These are phyloP conservation scores for Claviceps africana DNA, from an alignment of 2,329 filamentous ascomycete genomes.

Conservation along the genomic window DNA sequence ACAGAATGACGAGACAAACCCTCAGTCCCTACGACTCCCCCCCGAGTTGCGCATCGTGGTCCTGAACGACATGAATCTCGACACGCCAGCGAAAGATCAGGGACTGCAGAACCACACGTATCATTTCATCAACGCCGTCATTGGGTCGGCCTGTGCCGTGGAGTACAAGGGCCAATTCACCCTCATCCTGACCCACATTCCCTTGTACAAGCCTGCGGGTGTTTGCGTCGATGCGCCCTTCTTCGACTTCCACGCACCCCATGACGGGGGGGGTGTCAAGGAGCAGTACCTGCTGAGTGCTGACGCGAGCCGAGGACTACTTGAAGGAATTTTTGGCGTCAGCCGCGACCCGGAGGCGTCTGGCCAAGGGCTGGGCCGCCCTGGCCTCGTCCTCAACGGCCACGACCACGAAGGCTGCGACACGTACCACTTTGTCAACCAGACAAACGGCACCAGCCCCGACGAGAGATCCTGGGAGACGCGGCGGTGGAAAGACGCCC, in stretches of 20 bases:
- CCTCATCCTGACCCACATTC: slow-evolving; percentile 81
- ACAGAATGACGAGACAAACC: slow-evolving; percentile 27
- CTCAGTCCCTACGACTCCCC: slow-evolving; percentile 30
- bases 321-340: slow-evolving; percentile 75
- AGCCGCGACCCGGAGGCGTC: slow-evolving; percentile 45
- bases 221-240: slow-evolving; percentile 74
- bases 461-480: slow-evolving; percentile 37
- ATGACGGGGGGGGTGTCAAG: slow-evolving; percentile 57
- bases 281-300: slow-evolving; percentile 85
- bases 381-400: slow-evolving; percentile 73
- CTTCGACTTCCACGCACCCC: slow-evolving; percentile 59
- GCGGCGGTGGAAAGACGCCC: slow-evolving; percentile 32
- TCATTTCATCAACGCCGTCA: slow-evolving; percentile 57
- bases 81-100: slow-evolving; percentile 57
- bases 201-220: slow-evolving; percentile 69
- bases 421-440: slow-evolving; percentile 67
- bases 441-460: slow-evolving; percentile 29
- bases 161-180: slow-evolving; percentile 55
- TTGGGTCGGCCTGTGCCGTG: slow-evolving; percentile 47
- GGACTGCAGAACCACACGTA: slow-evolving; percentile 66
- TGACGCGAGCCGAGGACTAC: slow-evolving; percentile 57
- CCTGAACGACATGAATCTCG: slow-evolving; percentile 87
- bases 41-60: slow-evolving; percentile 72
- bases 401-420: slow-evolving; percentile 96
- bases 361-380: slow-evolving; percentile 49